Conservation (phyloP, 805 yeast species). For the Pichia exigua region DNA sequence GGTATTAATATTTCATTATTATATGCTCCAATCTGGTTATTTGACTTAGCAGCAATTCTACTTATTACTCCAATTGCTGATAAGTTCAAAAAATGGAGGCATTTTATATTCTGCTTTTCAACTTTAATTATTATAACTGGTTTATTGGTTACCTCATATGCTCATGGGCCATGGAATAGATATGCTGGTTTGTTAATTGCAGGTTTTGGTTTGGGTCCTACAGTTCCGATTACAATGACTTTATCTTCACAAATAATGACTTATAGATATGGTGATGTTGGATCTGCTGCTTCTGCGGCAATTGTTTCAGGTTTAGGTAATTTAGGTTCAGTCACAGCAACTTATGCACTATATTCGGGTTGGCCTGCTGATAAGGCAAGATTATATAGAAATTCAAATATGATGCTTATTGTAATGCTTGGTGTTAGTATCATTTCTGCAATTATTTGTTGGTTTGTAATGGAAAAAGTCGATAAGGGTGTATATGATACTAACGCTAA, state of each 20-base stretch:
- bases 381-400: conserved; percentile 61
- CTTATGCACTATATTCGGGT: conserved; percentile 79
- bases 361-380: conserved; percentile 74
- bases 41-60: conserved; percentile 70
- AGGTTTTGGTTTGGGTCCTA: conserved; percentile 86
- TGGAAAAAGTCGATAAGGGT: conserved; percentile 16
- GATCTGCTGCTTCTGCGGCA: conserved; percentile 77
- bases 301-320: conserved; percentile 82
- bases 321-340: conserved; percentile 76
- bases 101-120: conserved; percentile 53
- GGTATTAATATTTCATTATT: conserved; percentile 66
- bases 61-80: conserved; percentile 77
- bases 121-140: conserved; percentile 67
- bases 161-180: conserved; percentile 63
- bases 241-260: conserved; percentile 72
- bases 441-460: conserved; percentile 17
- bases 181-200: conserved; percentile 76
- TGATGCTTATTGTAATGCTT: conserved; percentile 74
- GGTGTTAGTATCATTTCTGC: conserved; percentile 63
- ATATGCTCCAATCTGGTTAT: conserved; percentile 87
- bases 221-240: conserved; percentile 84
- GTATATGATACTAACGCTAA: conserved; percentile 12
- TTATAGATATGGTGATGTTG: conserved; percentile 70
- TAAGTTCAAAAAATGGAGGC: conserved; percentile 49
- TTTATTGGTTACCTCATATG: conserved; percentile 67